A percentile compares a stretch with the other conserved stretches of the same genome.
phyloP scores from a whole-genome alignment of 2,329 filamentous ascomycete species.

The Aspergillus sp. region DNA sequence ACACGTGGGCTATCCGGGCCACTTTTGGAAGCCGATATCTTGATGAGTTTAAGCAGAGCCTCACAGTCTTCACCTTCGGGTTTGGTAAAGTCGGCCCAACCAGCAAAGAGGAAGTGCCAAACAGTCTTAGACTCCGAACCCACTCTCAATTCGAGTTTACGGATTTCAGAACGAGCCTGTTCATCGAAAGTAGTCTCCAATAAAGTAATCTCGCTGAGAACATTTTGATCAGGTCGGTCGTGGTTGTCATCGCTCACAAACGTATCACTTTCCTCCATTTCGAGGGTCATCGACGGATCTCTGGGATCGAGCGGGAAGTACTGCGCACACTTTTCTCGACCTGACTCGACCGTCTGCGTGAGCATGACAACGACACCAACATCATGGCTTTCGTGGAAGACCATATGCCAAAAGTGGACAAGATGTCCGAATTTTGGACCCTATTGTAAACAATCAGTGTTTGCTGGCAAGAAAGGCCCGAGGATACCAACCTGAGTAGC shows the following conservation, averaged over 20 bases:
- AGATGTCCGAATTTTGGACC: constrained; percentile 71
- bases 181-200: constrained; percentile 47
- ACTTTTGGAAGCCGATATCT: constrained; percentile 37
- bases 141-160: constrained; percentile 55
- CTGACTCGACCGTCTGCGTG: constrained; percentile 74
- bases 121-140: constrained; percentile 54
- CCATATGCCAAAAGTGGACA: constrained; percentile 91
- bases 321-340: constrained; percentile 73
- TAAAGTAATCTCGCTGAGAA: constrained; percentile 61
- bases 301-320: constrained; percentile 66
- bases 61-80: constrained; percentile 51
- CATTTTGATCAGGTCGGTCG: constrained; percentile 55
- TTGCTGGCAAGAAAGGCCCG: background rate
- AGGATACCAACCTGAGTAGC: constrained; percentile 61
- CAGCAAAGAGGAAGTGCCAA: constrained; percentile 76
- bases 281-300: constrained; percentile 41
- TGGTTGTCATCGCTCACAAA: constrained; percentile 51
- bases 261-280: constrained; percentile 27
- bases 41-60: constrained; percentile 46
- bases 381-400: constrained; percentile 68
- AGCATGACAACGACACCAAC: constrained; percentile 88
- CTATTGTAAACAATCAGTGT: constrained; percentile 23
- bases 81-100: constrained; percentile 86
- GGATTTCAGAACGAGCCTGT: constrained; percentile 57
- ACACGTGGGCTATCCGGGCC: constrained; percentile 63